Evolutionary conservation across 1,284 basidiomycete species (phyloP).

Genomic region (Ceraceosorus bombacis): DNA sequence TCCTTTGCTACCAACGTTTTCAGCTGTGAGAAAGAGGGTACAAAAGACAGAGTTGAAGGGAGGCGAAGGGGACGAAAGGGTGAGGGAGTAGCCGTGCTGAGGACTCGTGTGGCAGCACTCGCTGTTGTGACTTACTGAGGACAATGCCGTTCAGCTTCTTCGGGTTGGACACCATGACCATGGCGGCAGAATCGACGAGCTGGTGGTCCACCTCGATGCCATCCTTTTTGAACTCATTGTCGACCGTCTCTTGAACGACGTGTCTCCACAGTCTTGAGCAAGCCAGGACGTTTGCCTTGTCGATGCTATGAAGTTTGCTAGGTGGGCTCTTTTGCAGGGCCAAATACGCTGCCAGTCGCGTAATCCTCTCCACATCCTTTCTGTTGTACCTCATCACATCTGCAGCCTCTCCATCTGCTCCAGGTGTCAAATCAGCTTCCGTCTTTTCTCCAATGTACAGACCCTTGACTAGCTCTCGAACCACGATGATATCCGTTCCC

Average conservation of each 20-base stretch:
- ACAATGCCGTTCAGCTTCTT: conserved; percentile 85
- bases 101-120: neutral
- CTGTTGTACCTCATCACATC: conserved; percentile 79
- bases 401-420: conserved; percentile 37
- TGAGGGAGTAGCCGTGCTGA: conserved; percentile 7
- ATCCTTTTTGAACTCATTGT: conserved; percentile 32
- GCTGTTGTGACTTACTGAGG: conserved; percentile 18
- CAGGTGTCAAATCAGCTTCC: conserved; percentile 58
- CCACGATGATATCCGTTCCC: conserved; percentile 84
- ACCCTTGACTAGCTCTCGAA: conserved; percentile 69
- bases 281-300: conserved; percentile 98
- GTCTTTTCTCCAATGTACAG: conserved; percentile 81
- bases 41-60: no score
- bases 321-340: conserved; percentile 75
- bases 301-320: conserved; percentile 81
- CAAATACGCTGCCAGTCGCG: conserved; percentile 87
- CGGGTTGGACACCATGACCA: conserved; percentile 89
- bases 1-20: neutral
- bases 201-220: conserved; percentile 54
- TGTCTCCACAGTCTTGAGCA: conserved; percentile 90
- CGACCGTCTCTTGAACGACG: conserved; percentile 45
- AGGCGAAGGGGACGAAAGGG: no score
- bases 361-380: conserved; percentile 84
- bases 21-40: neutral
- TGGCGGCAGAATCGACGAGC: conserved; percentile 90